Percentiles rank a stretch among this genome's conserved stretches.
These are phyloP conservation scores for Cordyceps cicadae DNA, from an alignment of 2,329 filamentous ascomycete species.

Conservation along the genomic window DNA sequence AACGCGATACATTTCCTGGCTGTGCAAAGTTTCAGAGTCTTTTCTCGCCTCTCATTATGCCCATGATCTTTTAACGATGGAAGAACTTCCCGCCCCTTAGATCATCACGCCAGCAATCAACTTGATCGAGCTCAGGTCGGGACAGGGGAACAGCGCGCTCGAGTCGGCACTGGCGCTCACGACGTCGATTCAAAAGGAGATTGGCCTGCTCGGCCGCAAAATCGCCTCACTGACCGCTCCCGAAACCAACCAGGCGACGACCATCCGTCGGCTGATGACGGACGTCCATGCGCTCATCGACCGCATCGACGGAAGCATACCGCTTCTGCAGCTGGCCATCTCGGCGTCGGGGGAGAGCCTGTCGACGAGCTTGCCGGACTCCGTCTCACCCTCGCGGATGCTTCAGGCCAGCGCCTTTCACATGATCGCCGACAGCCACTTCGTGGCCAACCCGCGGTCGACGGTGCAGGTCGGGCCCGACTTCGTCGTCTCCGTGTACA, in stretches of 20 bases:
- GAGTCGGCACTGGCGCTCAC: slow-evolving; percentile 80
- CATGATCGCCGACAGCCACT: slow-evolving; percentile 78
- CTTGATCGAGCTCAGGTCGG: slow-evolving; percentile 78
- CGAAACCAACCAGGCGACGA: slow-evolving; percentile 38
- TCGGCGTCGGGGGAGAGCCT: slow-evolving; percentile 86
- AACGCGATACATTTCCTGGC: neutral
- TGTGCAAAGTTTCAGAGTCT: neutral
- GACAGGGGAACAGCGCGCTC: slow-evolving; percentile 50
- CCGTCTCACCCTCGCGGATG: slow-evolving; percentile 82
- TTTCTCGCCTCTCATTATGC: too few species aligned
- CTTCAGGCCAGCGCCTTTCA: slow-evolving; percentile 89
- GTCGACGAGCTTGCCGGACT: slow-evolving; percentile 67
- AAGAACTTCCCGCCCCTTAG: slow-evolving; percentile 29
- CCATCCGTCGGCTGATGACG: slow-evolving; percentile 36
- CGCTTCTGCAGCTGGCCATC: slow-evolving; percentile 86
- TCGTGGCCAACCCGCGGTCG: slow-evolving; percentile 52
- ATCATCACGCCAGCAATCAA: slow-evolving; percentile 87
- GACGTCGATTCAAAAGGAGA: slow-evolving; percentile 74
- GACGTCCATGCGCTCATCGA: slow-evolving; percentile 68
- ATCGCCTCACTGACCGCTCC: slow-evolving; percentile 60
- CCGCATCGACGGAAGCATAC: slow-evolving; percentile 84
- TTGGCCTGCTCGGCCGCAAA: slow-evolving; percentile 68
- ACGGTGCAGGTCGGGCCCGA: slow-evolving; percentile 78
- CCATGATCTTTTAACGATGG: neutral
- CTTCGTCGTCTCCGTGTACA: slow-evolving; percentile 84